A percentile compares a stretch with the other conserved stretches of the same genome.
Conservation (phyloP, 2,329 filamentous ascomycete genomes). For the Graphilbum fragrans region DNA sequence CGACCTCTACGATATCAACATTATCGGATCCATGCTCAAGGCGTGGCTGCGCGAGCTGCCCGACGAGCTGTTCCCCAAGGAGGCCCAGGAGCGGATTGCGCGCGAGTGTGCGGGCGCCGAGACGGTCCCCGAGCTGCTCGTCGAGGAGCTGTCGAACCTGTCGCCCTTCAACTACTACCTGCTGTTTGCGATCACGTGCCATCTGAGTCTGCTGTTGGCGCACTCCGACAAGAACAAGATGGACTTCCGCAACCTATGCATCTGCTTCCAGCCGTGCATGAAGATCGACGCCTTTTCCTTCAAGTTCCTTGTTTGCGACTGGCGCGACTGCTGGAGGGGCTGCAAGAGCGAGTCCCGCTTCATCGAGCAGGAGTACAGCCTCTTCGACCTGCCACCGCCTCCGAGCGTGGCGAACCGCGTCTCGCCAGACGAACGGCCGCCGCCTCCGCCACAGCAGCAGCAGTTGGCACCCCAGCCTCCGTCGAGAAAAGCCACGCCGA, state of each 20-base stretch:
- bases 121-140: conserved; percentile 70
- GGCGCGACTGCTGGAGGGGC: conserved; percentile 94
- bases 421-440: conserved; percentile 6
- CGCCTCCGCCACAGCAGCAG: conserved; percentile 4
- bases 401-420: conserved; percentile 26
- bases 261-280: conserved; percentile 95
- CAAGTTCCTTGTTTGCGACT: conserved; percentile 88
- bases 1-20: conserved; percentile 91
- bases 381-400: conserved; percentile 47
- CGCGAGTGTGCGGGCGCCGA: conserved; percentile 69
- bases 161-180: conserved; percentile 97
- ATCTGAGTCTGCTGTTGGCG: conserved; percentile 80
- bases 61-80: conserved; percentile 84
- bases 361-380: conserved; percentile 55
- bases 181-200: conserved; percentile 92
- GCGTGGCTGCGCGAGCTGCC: conserved; percentile 92
- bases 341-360: conserved; percentile 81
- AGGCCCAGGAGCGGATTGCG: conserved; percentile 66
- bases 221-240: conserved; percentile 97
- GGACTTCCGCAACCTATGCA: conserved; percentile 90
- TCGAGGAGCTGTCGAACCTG: conserved; percentile 82
- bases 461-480: conserved; percentile 6
- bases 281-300: conserved; percentile 94
- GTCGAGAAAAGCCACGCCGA: too few relatives aligned
- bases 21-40: conserved; percentile 91